Conservation (phyloP, 2,329 filamentous ascomycete genomes). For the Fusarium tanahbumbuense region DNA sequence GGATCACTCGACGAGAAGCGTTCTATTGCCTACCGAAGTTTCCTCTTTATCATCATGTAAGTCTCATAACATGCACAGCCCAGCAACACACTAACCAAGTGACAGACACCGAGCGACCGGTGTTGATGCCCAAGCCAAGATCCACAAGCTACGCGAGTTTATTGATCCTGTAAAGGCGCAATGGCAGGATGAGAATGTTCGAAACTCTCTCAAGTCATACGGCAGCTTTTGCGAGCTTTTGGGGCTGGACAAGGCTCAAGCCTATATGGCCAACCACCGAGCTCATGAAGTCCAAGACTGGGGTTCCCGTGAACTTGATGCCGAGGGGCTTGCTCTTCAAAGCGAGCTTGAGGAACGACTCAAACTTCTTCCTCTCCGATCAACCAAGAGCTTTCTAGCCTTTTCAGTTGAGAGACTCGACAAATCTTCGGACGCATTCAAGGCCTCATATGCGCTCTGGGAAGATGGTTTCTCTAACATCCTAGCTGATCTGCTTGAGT, state of each 20-base stretch:
- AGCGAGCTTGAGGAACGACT: constrained; percentile 80
- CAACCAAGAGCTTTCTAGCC: constrained; percentile 91
- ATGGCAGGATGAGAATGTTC: constrained; percentile 80
- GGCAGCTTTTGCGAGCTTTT: constrained; percentile 82
- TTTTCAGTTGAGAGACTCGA: constrained; percentile 92
- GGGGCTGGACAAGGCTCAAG: constrained; percentile 81
- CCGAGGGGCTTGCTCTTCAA: constrained; percentile 83
- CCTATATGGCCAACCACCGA: constrained; percentile 78
- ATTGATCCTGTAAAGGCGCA: constrained; percentile 82
- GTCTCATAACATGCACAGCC: constrained; percentile 32
- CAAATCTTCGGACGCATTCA: constrained; percentile 76
- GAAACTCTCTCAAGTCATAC: constrained; percentile 77
- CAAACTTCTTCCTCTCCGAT: constrained; percentile 80
- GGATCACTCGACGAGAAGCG: constrained; percentile 83
- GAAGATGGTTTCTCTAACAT: constrained; percentile 83
- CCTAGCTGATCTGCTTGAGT: constrained; percentile 85
- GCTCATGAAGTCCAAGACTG: constrained; percentile 85
- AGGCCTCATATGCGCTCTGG: constrained; percentile 85
- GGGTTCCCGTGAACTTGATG: constrained; percentile 80
- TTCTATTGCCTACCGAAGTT: constrained; percentile 86
- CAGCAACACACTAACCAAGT: constrained; percentile 13
- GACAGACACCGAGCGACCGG: constrained; percentile 80
- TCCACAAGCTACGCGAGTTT: constrained; percentile 79
- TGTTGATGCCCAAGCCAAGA: constrained; percentile 76
- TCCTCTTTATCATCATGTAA: constrained; percentile 91